Evolutionary conservation across 352 stramenopile species (phyloP).

Genomic region (Globisporangium barbulae): DNA sequence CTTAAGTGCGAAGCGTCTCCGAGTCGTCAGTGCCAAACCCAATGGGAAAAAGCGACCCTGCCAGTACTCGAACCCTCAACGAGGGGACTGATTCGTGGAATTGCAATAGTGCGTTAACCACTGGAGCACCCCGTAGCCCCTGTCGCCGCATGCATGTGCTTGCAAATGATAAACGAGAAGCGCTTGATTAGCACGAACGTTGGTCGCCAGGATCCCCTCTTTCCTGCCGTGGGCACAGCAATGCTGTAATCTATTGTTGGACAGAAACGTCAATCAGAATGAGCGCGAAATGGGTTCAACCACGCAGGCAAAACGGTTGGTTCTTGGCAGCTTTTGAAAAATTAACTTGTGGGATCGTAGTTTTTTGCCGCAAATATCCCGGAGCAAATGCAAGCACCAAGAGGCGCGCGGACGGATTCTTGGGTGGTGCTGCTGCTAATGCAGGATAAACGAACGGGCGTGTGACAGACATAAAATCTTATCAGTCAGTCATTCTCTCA

Average conservation of each 20-base stretch:
- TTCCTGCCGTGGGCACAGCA: background rate
- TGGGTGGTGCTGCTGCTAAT: too few relatives aligned
- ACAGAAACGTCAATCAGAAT: slow-evolving; percentile 5
- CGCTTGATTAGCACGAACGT: background rate
- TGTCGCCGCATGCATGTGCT: background rate
- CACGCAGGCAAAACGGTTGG: background rate
- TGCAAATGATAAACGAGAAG: background rate
- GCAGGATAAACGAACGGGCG: too few relatives aligned
- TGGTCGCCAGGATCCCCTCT: background rate
- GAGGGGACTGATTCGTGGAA: too few relatives aligned
- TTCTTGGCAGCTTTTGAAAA: background rate
- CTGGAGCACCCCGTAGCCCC: too few relatives aligned
- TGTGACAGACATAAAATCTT: background rate
- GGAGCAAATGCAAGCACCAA: background rate
- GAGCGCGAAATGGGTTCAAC: slow-evolving; percentile 13
- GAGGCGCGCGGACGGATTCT: background rate
- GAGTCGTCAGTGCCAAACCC: too few relatives aligned
- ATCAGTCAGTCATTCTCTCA: background rate
- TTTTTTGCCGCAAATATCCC: background rate
- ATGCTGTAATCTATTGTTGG: background rate
- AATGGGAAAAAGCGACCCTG: too few relatives aligned
- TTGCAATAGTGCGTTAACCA: too few relatives aligned
- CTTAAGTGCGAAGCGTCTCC: too few relatives aligned
- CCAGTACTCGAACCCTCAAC: too few relatives aligned
- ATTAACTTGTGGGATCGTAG: background rate